Percentiles rank a stretch among this genome's conserved stretches.
phyloP scores from a whole-genome alignment of 2,329 filamentous ascomycete genomes.

The Colletotrichum sp. region DNA sequence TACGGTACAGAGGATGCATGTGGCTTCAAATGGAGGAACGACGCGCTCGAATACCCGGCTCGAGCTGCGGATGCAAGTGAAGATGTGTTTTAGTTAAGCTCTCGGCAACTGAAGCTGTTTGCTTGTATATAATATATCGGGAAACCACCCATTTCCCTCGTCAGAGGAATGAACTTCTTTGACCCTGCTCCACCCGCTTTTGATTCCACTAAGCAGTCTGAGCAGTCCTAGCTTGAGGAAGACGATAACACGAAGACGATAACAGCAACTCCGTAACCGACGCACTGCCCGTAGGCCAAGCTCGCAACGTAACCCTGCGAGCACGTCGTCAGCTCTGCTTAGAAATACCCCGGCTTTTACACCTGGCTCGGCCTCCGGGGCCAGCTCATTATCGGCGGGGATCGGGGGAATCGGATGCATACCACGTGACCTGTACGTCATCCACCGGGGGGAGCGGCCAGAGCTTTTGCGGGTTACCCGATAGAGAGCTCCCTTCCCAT shows the following conservation, averaged over 20 bases:
- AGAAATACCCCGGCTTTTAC: background rate
- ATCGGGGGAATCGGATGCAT: background rate
- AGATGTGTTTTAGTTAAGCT: slow-evolving; percentile 2
- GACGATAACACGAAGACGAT: background rate
- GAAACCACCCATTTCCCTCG: background rate
- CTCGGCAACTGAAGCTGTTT: slow-evolving; percentile 10
- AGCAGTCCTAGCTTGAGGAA: background rate
- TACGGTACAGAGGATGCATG: background rate
- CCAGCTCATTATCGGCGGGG: background rate
- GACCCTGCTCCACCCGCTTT: background rate
- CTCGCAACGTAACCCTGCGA: background rate
- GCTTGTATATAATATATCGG: slow-evolving; percentile 18
- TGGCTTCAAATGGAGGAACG: background rate
- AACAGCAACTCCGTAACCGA: background rate
- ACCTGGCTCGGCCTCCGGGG: background rate
- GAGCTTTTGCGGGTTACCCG: background rate
- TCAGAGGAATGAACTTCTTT: background rate
- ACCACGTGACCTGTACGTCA: slow-evolving; percentile 22
- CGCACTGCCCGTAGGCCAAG: background rate
- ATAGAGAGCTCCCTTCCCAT: background rate
- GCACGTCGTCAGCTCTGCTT: background rate
- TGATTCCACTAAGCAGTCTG: background rate
- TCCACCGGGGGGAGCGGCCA: background rate
- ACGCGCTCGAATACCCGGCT: background rate
- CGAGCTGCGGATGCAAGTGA: background rate